phyloP scores from a whole-genome alignment of 2,329 filamentous ascomycete species.

The Diatrype stigma region DNA sequence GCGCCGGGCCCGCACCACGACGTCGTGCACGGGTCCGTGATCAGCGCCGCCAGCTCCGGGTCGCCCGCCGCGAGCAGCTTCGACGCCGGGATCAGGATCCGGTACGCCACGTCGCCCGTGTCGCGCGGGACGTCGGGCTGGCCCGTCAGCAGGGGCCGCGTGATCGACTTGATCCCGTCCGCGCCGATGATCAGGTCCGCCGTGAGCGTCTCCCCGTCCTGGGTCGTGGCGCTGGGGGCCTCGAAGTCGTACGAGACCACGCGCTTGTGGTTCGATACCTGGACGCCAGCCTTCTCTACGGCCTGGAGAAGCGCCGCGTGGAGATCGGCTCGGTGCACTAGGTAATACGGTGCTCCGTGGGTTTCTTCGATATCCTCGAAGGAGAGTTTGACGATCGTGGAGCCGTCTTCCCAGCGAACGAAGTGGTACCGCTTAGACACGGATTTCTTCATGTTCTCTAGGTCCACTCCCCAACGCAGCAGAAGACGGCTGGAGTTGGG shows the following conservation, averaged over 20 bases:
- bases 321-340: slow-evolving; percentile 33
- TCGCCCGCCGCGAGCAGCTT: slow-evolving; percentile 22
- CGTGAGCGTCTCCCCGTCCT: slow-evolving; percentile 14
- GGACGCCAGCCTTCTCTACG: slow-evolving; percentile 20
- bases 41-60: slow-evolving; percentile 20
- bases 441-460: slow-evolving; percentile 23
- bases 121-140: slow-evolving; percentile 20
- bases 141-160: slow-evolving; percentile 20
- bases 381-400: slow-evolving; percentile 17
- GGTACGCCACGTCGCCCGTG: slow-evolving; percentile 33
- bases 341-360: slow-evolving; percentile 29
- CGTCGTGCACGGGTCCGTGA: slow-evolving; percentile 25
- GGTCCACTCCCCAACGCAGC: slow-evolving; percentile 26
- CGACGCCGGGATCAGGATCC: slow-evolving; percentile 26
- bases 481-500: slow-evolving; percentile 28
- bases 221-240: slow-evolving; percentile 13
- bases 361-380: slow-evolving; percentile 18
- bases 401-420: slow-evolving; percentile 22
- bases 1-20: slow-evolving; percentile 31
- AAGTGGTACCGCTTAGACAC: slow-evolving; percentile 20
- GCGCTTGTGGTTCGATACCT: slow-evolving; percentile 18
- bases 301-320: slow-evolving; percentile 27
- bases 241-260: slow-evolving; percentile 21
- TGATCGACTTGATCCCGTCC: slow-evolving; percentile 23
- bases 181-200: slow-evolving; percentile 19